A percentile compares a stretch with the other conserved stretches of the same genome.
Conservation (phyloP, 108 stramenopile genomes). For the Phaeodactylum tricornutum region DNA sequence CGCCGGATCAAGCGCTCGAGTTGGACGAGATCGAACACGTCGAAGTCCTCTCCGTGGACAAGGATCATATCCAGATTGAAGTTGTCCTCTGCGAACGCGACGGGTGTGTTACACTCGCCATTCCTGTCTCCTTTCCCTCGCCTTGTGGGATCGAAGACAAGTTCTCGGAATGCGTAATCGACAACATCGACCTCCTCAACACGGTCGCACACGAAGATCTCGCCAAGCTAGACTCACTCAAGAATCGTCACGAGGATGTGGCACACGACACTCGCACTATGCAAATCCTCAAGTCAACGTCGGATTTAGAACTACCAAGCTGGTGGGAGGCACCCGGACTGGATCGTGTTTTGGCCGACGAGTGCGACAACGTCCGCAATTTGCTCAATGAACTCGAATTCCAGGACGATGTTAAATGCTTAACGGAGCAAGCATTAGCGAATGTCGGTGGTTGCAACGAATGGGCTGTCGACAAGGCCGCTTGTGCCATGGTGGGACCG, state of each 20-base stretch:
- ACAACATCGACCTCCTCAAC: slow-evolving; percentile 22
- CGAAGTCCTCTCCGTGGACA: slow-evolving; percentile 11
- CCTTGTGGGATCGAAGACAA: slow-evolving; percentile 8
- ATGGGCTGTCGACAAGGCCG: not conserved
- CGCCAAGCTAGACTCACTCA: too few relatives aligned
- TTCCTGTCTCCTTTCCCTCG: slow-evolving; percentile 26
- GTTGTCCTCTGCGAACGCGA: slow-evolving; percentile 26
- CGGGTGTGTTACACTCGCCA: slow-evolving; percentile 20
- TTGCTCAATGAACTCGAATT: slow-evolving; percentile 12
- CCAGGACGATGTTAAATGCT: not conserved
- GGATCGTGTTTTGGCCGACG: too few relatives aligned
- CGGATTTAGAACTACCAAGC: slow-evolving; percentile 1
- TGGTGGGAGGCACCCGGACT: slow-evolving; percentile 15
- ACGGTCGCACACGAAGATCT: slow-evolving; percentile 1
- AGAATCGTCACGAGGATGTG: too few relatives aligned
- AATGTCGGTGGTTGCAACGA: not conserved
- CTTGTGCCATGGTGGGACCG: slow-evolving; percentile 9
- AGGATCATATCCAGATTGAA: slow-evolving; percentile 22
- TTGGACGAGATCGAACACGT: slow-evolving; percentile 21
- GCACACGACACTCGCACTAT: too few relatives aligned
- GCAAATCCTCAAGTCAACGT: too few relatives aligned
- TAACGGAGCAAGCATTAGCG: not conserved
- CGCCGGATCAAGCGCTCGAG: slow-evolving; percentile 11
- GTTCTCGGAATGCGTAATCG: slow-evolving; percentile 16
- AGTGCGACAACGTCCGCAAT: not conserved